phyloP scores from a whole-genome alignment of 208 protist genomes.

The Vickermania spadyakhi region DNA sequence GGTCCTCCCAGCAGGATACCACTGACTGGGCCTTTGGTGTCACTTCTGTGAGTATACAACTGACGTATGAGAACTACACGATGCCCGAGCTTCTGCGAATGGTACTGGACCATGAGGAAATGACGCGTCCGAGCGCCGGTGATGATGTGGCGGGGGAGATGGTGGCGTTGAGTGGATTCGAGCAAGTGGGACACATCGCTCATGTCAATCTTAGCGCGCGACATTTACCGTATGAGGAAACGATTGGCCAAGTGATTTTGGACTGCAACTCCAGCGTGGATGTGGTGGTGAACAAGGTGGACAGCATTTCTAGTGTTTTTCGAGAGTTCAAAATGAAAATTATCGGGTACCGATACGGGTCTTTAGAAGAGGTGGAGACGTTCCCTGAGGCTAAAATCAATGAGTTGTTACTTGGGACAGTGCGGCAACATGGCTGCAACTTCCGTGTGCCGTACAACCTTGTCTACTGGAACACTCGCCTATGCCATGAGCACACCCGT shows the following conservation, averaged over 20 bases:
- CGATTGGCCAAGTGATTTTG: constrained; percentile 94
- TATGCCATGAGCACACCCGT: constrained; percentile 92
- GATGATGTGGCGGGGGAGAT: neutral
- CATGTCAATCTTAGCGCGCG: constrained; percentile 94
- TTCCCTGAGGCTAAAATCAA: constrained; percentile 17
- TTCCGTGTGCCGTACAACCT: constrained; percentile 95
- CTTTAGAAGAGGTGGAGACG: neutral
- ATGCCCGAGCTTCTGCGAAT: constrained; percentile 67
- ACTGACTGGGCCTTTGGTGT: constrained; percentile 5
- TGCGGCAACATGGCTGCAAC: constrained; percentile 89
- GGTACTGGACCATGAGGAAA: constrained; percentile 24
- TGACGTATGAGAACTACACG: constrained; percentile 70
- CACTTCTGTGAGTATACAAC: constrained; percentile 19
- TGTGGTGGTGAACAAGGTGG: constrained; percentile 97
- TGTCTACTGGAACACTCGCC: constrained; percentile 98
- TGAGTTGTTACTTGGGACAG: constrained; percentile 42
- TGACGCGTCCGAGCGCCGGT: neutral
- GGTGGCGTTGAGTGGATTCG: constrained; percentile 64
- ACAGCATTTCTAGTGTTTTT: constrained; percentile 92
- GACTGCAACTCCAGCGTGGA: constrained; percentile 91
- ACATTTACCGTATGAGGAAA: constrained; percentile 81
- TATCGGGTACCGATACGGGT: constrained; percentile 70
- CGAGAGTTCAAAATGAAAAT: constrained; percentile 97
- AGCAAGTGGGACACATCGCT: constrained; percentile 94
- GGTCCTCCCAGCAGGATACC: neutral